A percentile compares a stretch with the other conserved stretches of the same genome.
Evolutionary conservation across 2,329 filamentous ascomycete species (phyloP).

Genomic region (Colletotrichum eleusines): DNA sequence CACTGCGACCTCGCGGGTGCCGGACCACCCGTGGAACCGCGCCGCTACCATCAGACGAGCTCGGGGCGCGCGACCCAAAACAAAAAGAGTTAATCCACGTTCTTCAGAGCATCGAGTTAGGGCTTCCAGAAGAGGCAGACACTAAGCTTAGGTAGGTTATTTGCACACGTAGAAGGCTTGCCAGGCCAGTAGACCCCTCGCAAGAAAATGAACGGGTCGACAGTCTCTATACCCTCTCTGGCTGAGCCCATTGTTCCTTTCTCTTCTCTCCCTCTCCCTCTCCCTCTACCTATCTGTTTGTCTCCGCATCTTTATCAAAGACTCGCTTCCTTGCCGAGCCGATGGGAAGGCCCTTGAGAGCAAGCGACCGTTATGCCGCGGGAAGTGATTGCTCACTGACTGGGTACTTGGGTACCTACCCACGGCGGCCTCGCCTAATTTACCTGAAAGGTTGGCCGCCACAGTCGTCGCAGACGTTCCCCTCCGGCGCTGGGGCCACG

Average conservation of each 20-base stretch:
- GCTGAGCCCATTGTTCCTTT: neutral
- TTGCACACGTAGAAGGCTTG: neutral
- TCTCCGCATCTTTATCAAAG: neutral
- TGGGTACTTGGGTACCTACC: too few relatives aligned
- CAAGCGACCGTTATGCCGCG: neutral
- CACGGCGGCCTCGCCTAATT: slow-evolving; percentile 3
- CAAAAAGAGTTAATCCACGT: neutral
- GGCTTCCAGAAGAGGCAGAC: neutral
- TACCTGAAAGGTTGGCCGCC: slow-evolving; percentile 21
- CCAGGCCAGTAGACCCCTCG: neutral
- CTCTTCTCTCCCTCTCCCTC: neutral
- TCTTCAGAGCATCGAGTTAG: neutral
- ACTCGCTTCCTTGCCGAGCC: neutral
- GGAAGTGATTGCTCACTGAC: neutral
- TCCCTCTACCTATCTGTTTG: too few relatives aligned
- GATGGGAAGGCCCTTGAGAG: neutral
- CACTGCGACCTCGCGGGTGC: slow-evolving; percentile 4
- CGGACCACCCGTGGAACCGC: neutral
- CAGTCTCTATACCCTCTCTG: neutral
- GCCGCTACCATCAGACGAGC: neutral
- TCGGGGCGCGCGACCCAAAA: neutral
- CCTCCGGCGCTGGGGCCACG: neutral
- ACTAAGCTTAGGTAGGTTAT: neutral
- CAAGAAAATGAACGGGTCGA: neutral
- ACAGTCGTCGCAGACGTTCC: slow-evolving; percentile 3